Conservation (phyloP, 179 eudicot species). For the Dionaea muscipula region DNA sequence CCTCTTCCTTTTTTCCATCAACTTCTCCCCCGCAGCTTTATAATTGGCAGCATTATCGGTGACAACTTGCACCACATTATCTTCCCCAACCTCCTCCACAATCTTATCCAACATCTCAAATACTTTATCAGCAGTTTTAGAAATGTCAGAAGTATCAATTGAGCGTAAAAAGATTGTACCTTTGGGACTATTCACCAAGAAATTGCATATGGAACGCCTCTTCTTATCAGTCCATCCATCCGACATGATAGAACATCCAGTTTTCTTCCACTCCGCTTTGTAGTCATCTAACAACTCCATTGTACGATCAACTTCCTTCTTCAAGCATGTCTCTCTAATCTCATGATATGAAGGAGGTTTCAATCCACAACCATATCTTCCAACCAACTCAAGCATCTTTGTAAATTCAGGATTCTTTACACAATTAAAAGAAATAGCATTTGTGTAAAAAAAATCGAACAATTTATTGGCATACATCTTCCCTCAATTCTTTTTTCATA, state of each 20-base stretch:
- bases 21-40: neutral
- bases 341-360: neutral
- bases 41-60: neutral
- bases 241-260: slow-evolving; percentile 5
- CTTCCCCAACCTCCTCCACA: neutral
- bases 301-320: neutral
- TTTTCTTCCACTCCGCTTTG: neutral
- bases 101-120: slow-evolving; percentile 1
- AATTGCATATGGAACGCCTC: neutral
- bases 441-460: no score
- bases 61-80: slow-evolving; percentile 7
- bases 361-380: no score
- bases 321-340: neutral
- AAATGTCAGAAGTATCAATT: slow-evolving; percentile 3
- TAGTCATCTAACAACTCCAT: neutral
- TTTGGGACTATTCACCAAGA: slow-evolving; percentile 6
- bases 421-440: no score
- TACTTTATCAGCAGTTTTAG: neutral
- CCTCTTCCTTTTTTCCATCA: neutral
- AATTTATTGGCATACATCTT: no score
- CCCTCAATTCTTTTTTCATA: no score
- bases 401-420: no score
- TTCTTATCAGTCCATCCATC: slow-evolving; percentile 7
- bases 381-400: no score
- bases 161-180: neutral